phyloP scores from a whole-genome alignment of 306 rosid species.

The Lathyrus aphaca region DNA sequence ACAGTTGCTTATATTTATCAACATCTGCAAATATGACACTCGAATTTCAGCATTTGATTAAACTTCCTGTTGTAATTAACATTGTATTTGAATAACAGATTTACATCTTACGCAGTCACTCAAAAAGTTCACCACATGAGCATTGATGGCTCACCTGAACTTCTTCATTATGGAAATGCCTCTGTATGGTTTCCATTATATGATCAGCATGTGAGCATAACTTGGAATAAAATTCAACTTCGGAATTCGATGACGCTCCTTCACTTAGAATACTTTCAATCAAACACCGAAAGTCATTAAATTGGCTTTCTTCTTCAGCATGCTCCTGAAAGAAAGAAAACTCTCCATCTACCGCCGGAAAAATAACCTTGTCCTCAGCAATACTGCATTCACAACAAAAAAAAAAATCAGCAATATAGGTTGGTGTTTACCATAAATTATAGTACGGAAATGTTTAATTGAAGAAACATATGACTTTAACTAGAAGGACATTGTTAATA shows the following conservation, averaged over 20 bases:
- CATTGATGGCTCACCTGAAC: slow-evolving; percentile 69
- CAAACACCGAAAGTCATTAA: slow-evolving; percentile 86
- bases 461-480: slow-evolving; percentile 36
- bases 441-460: slow-evolving; percentile 18
- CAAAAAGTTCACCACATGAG: slow-evolving; percentile 35
- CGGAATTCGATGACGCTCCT: slow-evolving; percentile 80
- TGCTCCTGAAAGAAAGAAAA: slow-evolving; percentile 93
- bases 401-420: slow-evolving; percentile 38
- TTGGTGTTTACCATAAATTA: slow-evolving; percentile 13
- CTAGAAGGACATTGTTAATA: slow-evolving; percentile 27
- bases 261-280: slow-evolving; percentile 92
- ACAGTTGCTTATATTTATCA: slow-evolving; percentile 33
- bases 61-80: slow-evolving; percentile 27
- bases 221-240: slow-evolving; percentile 84
- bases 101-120: slow-evolving; percentile 26
- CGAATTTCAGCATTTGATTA: slow-evolving; percentile 22
- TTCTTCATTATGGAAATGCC: slow-evolving; percentile 92
- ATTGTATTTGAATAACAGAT: slow-evolving; percentile 24
- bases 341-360: slow-evolving; percentile 95
- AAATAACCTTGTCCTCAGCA: slow-evolving; percentile 98
- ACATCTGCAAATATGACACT: slow-evolving; percentile 36
- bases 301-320: slow-evolving; percentile 95
- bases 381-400: slow-evolving; percentile 65
- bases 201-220: slow-evolving; percentile 94
- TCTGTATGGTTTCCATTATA: slow-evolving; percentile 87